These are phyloP conservation scores for Corylus heterophylla DNA, from an alignment of 306 rosid species.

Conservation along the genomic window DNA sequence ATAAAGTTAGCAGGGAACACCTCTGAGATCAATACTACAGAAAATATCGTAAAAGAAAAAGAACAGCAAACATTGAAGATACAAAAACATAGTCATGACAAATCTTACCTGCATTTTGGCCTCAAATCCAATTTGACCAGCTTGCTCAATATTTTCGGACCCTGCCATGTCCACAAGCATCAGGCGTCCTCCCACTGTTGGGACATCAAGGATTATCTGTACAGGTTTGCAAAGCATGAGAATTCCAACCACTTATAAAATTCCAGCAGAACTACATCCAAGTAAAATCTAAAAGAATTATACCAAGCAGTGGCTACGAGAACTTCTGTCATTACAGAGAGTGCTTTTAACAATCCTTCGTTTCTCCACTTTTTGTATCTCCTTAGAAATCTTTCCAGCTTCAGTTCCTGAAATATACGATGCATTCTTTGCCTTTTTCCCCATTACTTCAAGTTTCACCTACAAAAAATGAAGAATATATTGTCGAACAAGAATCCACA, in stretches of 20 bases:
- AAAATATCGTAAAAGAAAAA: background rate
- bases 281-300: background rate
- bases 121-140: conserved; percentile 95
- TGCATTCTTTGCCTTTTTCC: conserved; percentile 98
- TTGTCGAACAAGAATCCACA: background rate
- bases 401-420: conserved; percentile 89
- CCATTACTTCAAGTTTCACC: conserved; percentile 99
- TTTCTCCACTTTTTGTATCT: conserved; percentile 98
- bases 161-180: conserved; percentile 99
- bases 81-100: background rate
- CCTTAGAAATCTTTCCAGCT: conserved; percentile 95
- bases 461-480: conserved; percentile 31
- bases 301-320: conserved; percentile 99
- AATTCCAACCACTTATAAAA: background rate
- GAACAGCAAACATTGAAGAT: background rate
- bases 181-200: conserved; percentile 90
- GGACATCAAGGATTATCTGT: conserved; percentile 93
- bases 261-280: conserved; percentile 11
- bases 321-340: conserved; percentile 94
- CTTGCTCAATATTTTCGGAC: conserved; percentile 97
- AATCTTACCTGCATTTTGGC: conserved; percentile 94
- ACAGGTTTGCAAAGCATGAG: conserved; percentile 21
- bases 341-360: conserved; percentile 96
- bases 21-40: background rate
- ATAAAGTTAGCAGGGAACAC: conserved; percentile 21